These are phyloP conservation scores for Mortierella sp. DNA, from an alignment of 371 early-diverging fungal genomes.

Conservation along the genomic window DNA sequence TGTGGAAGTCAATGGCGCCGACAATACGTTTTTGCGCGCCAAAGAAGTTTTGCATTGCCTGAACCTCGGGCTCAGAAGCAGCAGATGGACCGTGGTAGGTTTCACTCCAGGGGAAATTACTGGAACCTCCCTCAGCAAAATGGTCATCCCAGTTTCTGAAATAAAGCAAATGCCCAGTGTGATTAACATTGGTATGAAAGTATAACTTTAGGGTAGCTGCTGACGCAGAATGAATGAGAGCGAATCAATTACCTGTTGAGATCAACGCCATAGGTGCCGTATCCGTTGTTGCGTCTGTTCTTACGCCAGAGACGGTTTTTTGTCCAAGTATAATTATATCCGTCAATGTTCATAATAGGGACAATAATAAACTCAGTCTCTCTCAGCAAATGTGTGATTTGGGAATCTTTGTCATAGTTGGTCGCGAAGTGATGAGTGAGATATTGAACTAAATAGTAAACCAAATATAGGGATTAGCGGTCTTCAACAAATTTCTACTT, in stretches of 20 bases:
- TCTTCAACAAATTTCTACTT: neutral
- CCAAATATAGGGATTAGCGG: neutral
- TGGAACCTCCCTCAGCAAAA: conserved; percentile 70
- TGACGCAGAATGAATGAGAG: neutral
- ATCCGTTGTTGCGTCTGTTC: conserved; percentile 58
- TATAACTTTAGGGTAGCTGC: no score
- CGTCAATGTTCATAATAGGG: conserved; percentile 73
- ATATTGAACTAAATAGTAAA: conserved; percentile 58
- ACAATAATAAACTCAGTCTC: conserved; percentile 63
- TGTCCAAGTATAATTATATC: conserved; percentile 67
- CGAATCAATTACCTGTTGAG: conserved; percentile 54
- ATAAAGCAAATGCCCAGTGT: neutral
- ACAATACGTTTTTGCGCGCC: conserved; percentile 60
- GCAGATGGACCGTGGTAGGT: conserved; percentile 69
- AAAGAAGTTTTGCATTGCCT: conserved; percentile 64
- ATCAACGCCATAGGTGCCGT: conserved; percentile 58
- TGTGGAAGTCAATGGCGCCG: conserved; percentile 72
- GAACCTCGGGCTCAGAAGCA: conserved; percentile 68
- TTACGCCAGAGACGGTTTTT: conserved; percentile 71
- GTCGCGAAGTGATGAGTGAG: conserved; percentile 59
- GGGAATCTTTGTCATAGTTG: conserved; percentile 57
- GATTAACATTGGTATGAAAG: neutral
- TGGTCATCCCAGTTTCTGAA: conserved; percentile 67
- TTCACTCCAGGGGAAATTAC: conserved; percentile 62
- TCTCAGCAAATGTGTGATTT: conserved; percentile 56